Evolutionary conservation across 2,329 filamentous ascomycete genomes (phyloP).

Genomic region (Diaporthe ilicicola): DNA sequence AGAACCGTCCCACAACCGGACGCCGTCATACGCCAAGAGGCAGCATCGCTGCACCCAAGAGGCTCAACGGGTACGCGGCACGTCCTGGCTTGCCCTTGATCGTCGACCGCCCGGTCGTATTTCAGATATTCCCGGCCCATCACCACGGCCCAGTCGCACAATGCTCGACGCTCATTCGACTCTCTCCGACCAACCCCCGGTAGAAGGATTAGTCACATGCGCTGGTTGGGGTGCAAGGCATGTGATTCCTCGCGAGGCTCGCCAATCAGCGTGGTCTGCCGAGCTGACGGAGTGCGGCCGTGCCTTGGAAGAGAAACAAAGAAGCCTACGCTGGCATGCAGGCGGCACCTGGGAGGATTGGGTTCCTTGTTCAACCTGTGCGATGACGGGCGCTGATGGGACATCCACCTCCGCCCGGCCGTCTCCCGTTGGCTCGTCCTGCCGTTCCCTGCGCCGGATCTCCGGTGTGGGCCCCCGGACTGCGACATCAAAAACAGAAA

Average conservation of each 20-base stretch:
- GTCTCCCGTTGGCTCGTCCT: background rate
- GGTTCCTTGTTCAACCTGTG: conserved; percentile 1
- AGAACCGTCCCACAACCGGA: conserved; percentile 9
- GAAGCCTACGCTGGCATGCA: conserved; percentile 20
- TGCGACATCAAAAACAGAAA: background rate
- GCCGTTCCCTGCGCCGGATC: background rate
- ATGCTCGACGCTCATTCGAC: conserved; percentile 8
- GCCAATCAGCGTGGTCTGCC: conserved; percentile 5
- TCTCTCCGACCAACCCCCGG: background rate
- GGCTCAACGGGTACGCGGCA: conserved; percentile 15
- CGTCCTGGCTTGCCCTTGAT: background rate
- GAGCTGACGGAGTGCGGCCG: conserved; percentile 19
- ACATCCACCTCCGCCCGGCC: background rate
- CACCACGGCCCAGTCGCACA: background rate
- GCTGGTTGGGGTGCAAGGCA: background rate
- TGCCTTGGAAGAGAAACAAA: conserved; percentile 12
- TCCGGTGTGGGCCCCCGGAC: background rate
- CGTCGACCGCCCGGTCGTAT: background rate
- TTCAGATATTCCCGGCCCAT: conserved; percentile 22
- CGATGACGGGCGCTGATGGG: conserved; percentile 16
- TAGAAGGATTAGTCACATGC: conserved; percentile 18
- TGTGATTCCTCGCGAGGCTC: conserved; percentile 12
- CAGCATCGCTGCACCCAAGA: conserved; percentile 1
- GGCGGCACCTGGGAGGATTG: conserved; percentile 3
- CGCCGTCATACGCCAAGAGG: conserved; percentile 20